A percentile compares a stretch with the other conserved stretches of the same genome.
Conservation (phyloP, 1,284 basidiomycete species). For the Rhodotorula sp. region DNA sequence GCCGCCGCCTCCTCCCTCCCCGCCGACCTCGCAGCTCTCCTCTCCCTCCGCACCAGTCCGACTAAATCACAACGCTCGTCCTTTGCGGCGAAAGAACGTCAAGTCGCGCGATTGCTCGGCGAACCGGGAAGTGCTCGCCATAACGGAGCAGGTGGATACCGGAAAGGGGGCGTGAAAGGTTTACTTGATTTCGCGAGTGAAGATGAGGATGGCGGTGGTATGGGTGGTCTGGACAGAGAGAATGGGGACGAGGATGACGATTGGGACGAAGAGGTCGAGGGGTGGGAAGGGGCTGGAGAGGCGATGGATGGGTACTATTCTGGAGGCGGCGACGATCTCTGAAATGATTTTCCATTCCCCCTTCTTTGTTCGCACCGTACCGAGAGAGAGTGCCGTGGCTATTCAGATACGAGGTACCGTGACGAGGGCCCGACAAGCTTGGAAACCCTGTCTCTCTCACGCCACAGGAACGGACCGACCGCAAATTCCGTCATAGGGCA, state of each 20-base stretch:
- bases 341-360: neutral
- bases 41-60: slow-evolving; percentile 33
- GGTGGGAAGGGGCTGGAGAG: slow-evolving; percentile 35
- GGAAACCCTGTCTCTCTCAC: too few relatives aligned
- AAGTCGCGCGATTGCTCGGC: slow-evolving; percentile 18
- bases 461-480: neutral
- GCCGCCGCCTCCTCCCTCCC: slow-evolving; percentile 12
- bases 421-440: too few relatives aligned
- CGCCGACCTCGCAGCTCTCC: slow-evolving; percentile 29
- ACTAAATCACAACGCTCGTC: slow-evolving; percentile 1
- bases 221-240: too few relatives aligned
- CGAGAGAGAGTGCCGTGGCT: too few relatives aligned
- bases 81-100: slow-evolving; percentile 17
- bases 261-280: slow-evolving; percentile 37
- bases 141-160: too few relatives aligned
- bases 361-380: too few relatives aligned
- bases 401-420: too few relatives aligned
- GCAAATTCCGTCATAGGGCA: too few relatives aligned
- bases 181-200: slow-evolving; percentile 29
- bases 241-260: slow-evolving; percentile 32
- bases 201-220: neutral
- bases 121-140: slow-evolving; percentile 18
- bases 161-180: slow-evolving; percentile 6
- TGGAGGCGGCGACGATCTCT: slow-evolving; percentile 13
- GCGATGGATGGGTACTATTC: slow-evolving; percentile 40